Percentiles rank a stretch among this genome's conserved stretches.
Evolutionary conservation across 2,329 filamentous ascomycete genomes (phyloP).

Genomic region (Lachnellula willkommii): DNA sequence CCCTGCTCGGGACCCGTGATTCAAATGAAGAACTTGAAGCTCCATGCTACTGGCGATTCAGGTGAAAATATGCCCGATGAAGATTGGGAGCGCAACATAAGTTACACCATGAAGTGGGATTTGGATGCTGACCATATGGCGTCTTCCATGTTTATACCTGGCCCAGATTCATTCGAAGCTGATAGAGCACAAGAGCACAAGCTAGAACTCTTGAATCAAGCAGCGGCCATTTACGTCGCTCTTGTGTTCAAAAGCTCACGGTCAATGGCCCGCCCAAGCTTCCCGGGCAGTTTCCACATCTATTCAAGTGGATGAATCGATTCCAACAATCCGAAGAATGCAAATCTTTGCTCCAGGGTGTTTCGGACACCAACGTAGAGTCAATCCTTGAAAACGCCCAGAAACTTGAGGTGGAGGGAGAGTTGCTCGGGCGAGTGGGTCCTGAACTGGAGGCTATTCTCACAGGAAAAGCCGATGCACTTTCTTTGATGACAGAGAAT

Average conservation of each 20-base stretch:
- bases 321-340: conserved; percentile 4
- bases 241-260: background rate
- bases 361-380: conserved; percentile 1
- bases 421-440: conserved; percentile 4
- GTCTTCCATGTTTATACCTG: background rate
- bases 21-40: background rate
- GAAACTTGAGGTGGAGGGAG: conserved; percentile 4
- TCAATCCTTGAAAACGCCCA: background rate
- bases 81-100: background rate
- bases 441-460: conserved; percentile 4
- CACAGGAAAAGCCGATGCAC: conserved; percentile 3
- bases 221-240: background rate
- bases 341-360: background rate
- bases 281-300: background rate
- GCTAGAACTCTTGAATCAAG: background rate
- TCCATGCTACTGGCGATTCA: background rate
- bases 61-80: background rate
- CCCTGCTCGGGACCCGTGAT: background rate
- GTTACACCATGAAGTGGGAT: background rate
- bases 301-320: conserved; percentile 10
- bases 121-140: background rate
- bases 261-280: background rate
- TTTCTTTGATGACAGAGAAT: conserved; percentile 6
- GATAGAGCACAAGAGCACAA: background rate
- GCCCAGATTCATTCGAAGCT: background rate